Base-by-base conservation (phyloP, 192 early-diverging fungal genomes). In the Geranomyces variabilis region DNA sequence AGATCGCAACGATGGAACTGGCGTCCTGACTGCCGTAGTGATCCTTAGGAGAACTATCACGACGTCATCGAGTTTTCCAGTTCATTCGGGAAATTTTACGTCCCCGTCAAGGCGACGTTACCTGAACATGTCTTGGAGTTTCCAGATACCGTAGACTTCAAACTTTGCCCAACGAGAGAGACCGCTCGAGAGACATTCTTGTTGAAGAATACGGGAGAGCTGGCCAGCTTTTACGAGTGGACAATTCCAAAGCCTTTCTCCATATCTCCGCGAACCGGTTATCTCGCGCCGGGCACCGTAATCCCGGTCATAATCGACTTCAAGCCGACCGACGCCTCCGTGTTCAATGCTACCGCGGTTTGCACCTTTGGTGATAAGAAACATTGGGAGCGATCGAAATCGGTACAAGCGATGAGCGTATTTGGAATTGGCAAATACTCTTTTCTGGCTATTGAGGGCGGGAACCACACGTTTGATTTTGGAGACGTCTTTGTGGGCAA, bases 351-450 rank as follows among this genome's bases (percentile, higher is more conserved):
- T 1, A 61, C 62, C 8, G 82, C 82, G 9, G 74, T 86, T 5
- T 86, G 84, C 73, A 69, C 63, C 19, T 87, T 81, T 77, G 86
- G 86, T 12, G 82, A 79, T 41, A 74, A 70, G 43, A 64, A 31
- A 30, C 59, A 78, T 22, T 83, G 80, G 82, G 77, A 83, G 49
- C 56, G 51, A 30, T 74, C 77, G 0, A 76, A 74, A 43, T 67
- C 83, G 14, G 59, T 68, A 0, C 64, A 80, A 60, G 45, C 76
- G 1, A 58, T 83, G 57, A 80, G 62, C 1, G 72, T 87, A 1
- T 75, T 66, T 28, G 86, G 80, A 41, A 83, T 86, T 34, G 80
- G 82, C 21, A 87, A 87, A 68, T 87, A 76, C 72, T 86, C 84
- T 6, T 82, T 86, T 57, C 46, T 87, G n/a, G 51, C 55, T 1